A percentile compares a stretch with the other conserved stretches of the same genome.
These are phyloP conservation scores for Colletotrichum agaves DNA, from an alignment of 2,329 filamentous ascomycete genomes.

Conservation along the genomic window DNA sequence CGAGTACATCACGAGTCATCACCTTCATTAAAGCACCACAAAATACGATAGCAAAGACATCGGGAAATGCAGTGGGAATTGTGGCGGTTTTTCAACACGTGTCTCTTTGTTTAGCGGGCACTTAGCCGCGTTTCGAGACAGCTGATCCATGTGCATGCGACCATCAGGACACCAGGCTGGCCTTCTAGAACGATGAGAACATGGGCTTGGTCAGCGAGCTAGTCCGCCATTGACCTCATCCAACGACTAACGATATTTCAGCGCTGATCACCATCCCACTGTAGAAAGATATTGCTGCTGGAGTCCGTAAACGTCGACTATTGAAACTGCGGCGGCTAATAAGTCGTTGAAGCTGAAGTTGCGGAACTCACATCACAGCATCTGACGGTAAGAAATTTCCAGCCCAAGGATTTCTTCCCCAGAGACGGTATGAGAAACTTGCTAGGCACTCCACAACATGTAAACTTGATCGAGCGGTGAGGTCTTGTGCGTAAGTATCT, in stretches of 20 bases:
- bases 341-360: no score
- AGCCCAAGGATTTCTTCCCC: no score
- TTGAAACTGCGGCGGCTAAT: no score
- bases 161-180: background rate
- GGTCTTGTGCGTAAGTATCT: background rate
- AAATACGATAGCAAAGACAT: background rate
- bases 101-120: background rate
- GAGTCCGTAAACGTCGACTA: no score
- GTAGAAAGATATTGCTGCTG: background rate
- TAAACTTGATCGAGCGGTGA: conserved; percentile 1
- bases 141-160: conserved; percentile 3
- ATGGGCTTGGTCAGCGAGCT: background rate
- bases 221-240: background rate
- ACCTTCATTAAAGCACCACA: background rate
- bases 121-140: conserved; percentile 27
- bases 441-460: background rate
- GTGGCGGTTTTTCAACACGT: conserved; percentile 7
- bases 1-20: background rate
- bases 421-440: background rate
- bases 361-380: no score
- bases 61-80: background rate
- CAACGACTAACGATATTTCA: background rate
- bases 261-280: background rate
- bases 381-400: background rate
- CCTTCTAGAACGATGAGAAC: conserved; percentile 3